These are phyloP conservation scores for Hypoxylon sp. DNA, from an alignment of 2,329 filamentous ascomycete genomes.

Conservation along the genomic window DNA sequence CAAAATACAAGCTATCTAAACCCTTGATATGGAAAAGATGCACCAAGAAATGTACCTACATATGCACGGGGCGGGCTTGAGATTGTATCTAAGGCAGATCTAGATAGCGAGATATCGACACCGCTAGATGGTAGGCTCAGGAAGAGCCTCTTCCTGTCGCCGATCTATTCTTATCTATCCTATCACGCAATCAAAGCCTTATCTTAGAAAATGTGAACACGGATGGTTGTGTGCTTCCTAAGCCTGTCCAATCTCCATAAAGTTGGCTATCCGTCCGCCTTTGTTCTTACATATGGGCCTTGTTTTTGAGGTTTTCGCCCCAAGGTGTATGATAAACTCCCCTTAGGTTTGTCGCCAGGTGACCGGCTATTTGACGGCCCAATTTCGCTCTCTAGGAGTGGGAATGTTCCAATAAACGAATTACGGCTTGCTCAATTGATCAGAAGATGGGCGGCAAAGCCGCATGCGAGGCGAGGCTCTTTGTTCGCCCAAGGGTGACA, in stretches of 20 bases:
- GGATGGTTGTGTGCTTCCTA: slow-evolving; percentile 34
- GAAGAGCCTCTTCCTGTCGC: slow-evolving; percentile 39
- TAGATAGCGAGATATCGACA: slow-evolving; percentile 36
- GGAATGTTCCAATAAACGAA: slow-evolving; percentile 27
- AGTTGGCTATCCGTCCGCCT: slow-evolving; percentile 31
- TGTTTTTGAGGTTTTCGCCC: slow-evolving; percentile 24
- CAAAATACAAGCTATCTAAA: slow-evolving; percentile 27
- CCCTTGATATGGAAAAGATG: slow-evolving; percentile 27
- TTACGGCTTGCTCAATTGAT: slow-evolving; percentile 45
- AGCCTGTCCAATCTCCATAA: slow-evolving; percentile 37
- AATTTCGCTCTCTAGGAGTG: slow-evolving; percentile 13
- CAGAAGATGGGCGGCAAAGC: slow-evolving; percentile 47
- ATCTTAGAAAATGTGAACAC: slow-evolving; percentile 45
- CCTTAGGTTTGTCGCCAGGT: not conserved
- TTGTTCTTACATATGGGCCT: slow-evolving; percentile 9
- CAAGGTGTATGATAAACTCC: not conserved
- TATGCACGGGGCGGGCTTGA: slow-evolving; percentile 26
- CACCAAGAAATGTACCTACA: slow-evolving; percentile 26
- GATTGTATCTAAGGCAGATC: slow-evolving; percentile 26
- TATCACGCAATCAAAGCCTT: slow-evolving; percentile 47
- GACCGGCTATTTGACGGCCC: not conserved
- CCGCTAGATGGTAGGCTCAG: slow-evolving; percentile 42
- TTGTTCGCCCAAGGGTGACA: slow-evolving; percentile 46
- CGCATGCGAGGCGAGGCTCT: slow-evolving; percentile 45
- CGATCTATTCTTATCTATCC: slow-evolving; percentile 47